phyloP scores from a whole-genome alignment of 768 basidiomycete species.

The Leccinum boreale region DNA sequence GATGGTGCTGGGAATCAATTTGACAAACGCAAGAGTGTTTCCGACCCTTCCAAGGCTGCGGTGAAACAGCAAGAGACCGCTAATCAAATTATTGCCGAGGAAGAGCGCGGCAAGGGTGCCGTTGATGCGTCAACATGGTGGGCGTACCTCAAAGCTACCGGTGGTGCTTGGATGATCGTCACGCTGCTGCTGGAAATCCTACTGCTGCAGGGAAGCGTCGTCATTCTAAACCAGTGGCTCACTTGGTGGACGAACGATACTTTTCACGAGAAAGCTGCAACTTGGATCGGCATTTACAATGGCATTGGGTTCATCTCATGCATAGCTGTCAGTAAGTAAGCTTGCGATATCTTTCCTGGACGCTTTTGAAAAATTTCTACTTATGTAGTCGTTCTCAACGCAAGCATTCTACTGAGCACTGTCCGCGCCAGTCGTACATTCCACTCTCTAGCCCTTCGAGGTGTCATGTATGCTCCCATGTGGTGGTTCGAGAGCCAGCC shows the following conservation, averaged over 20 bases:
- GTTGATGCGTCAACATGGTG: slow-evolving; percentile 27
- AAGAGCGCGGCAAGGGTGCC: slow-evolving; percentile 26
- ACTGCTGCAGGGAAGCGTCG: slow-evolving; percentile 22
- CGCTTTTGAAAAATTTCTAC: neutral
- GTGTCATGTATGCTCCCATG: slow-evolving; percentile 25
- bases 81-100: slow-evolving; percentile 20
- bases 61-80: slow-evolving; percentile 10
- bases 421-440: slow-evolving; percentile 26
- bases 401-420: slow-evolving; percentile 25
- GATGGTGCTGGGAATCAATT: slow-evolving; percentile 8
- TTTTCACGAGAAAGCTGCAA: slow-evolving; percentile 21
- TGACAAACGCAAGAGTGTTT: slow-evolving; percentile 21
- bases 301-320: slow-evolving; percentile 23
- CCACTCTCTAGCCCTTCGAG: slow-evolving; percentile 22
- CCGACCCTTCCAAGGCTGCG: slow-evolving; percentile 5
- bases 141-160: slow-evolving; percentile 31
- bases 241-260: slow-evolving; percentile 30
- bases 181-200: slow-evolving; percentile 18
- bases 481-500: slow-evolving; percentile 34
- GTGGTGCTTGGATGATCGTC: slow-evolving; percentile 19
- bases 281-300: slow-evolving; percentile 30
- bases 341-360: neutral
- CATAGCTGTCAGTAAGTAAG: slow-evolving; percentile 22
- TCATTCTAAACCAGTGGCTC: slow-evolving; percentile 29
- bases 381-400: slow-evolving; percentile 23